Percentiles rank a stretch among this genome's conserved stretches.
Conservation (phyloP, 148 eudicot genomes). For the Bassia scoparia region DNA sequence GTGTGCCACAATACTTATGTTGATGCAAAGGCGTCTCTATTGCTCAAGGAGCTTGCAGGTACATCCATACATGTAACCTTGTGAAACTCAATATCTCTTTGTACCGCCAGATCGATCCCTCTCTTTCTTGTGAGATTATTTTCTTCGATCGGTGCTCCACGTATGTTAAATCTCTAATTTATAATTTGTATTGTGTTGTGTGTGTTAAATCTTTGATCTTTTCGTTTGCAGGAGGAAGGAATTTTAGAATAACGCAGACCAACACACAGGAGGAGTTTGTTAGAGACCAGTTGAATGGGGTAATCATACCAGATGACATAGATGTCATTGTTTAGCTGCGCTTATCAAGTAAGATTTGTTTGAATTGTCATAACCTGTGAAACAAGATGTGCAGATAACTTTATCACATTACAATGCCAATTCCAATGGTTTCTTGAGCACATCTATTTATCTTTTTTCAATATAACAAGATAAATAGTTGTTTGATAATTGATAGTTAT, state of each 20-base stretch:
- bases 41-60: conserved; percentile 92
- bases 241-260: conserved; percentile 86
- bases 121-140: neutral
- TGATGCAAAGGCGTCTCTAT: conserved; percentile 90
- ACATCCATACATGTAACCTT: neutral
- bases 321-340: conserved; percentile 96
- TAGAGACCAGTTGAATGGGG: conserved; percentile 75
- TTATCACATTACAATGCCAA: neutral
- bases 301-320: conserved; percentile 73
- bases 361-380: neutral
- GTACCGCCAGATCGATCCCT: neutral
- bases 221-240: conserved; percentile 77
- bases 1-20: conserved; percentile 90
- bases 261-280: conserved; percentile 84
- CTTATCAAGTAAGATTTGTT: conserved; percentile 69
- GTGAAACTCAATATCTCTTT: neutral
- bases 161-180: too few species aligned
- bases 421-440: neutral
- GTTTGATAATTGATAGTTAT: neutral
- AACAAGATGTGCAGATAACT: neutral
- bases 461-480: neutral
- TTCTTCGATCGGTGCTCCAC: neutral
- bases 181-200: too few species aligned
- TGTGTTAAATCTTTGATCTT: conserved; percentile 7
- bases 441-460: neutral